Base-by-base conservation (phyloP, 1,284 basidiomycete genomes). In the Trametes polyzona region DNA sequence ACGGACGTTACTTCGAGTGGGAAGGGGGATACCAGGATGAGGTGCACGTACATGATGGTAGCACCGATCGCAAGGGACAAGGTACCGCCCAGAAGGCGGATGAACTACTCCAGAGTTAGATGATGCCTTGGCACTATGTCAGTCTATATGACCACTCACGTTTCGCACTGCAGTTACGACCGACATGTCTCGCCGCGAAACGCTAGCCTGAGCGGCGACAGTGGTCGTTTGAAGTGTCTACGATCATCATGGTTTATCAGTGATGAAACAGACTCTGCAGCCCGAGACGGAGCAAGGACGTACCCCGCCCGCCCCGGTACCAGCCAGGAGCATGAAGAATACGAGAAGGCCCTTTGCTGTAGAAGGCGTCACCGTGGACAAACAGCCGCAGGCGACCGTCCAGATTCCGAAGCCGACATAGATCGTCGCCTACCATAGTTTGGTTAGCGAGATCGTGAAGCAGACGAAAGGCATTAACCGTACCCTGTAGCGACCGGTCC, bases 141-240 rank as follows among this genome's bases (percentile, higher is more conserved):
- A 35, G 24, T 27, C 2, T 26, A n/a, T 8, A 26, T 24, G 39
- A 33, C 14, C 14, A 68, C 78, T 50, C 56, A 84, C 83, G 65
- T 89, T 90, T 29, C 88, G 78, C 47, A 86, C 80, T 0, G 83
- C 82, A 0, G 88, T 90, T 1, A 89, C 87, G 7, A 88, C 87
- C 1, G 86, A 84, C 81, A 90, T 85, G 58, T 90, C 87, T 42
- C 76, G 75, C 23, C 87, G 73, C 0, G 82, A 70, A 1, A 90
- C 88, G 21, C 86, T 87, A 0, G 87, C 86, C 65, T 90, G 88
- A 4, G 83, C 86, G 0, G 88, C 87, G 2, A 90, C 81, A 0
- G 85, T 86, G 0, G 83, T 84, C 0, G 83, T 86, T 70, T 86
- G 84, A 23, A 84, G 63, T 0, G 83, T 85, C 83, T 84, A 35